A percentile compares a stretch with the other conserved stretches of the same genome.
Conservation (phyloP, 2,329 filamentous ascomycete genomes). For the Calonectria hongkongensis region DNA sequence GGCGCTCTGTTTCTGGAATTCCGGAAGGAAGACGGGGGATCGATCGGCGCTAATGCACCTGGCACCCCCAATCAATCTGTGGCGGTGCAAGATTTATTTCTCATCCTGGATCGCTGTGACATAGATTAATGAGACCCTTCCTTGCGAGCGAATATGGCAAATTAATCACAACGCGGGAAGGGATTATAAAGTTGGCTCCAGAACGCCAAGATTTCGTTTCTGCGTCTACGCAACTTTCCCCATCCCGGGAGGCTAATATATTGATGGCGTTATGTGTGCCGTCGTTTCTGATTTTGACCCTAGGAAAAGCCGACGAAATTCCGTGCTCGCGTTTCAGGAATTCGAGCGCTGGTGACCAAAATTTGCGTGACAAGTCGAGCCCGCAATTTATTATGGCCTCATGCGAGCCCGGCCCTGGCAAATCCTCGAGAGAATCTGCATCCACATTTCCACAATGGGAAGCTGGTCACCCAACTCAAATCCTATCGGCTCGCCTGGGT, state of each 20-base stretch:
- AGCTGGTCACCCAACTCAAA: conserved; percentile 19
- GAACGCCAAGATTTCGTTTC: neutral
- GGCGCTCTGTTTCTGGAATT: conserved; percentile 53
- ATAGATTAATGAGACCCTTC: conserved; percentile 34
- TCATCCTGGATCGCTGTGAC: conserved; percentile 41
- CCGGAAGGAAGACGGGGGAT: conserved; percentile 43
- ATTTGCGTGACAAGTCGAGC: conserved; percentile 29
- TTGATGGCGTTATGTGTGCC: neutral
- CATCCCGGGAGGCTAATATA: neutral
- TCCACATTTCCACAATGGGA: conserved; percentile 37
- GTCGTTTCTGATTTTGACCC: neutral
- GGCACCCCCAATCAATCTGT: conserved; percentile 55
- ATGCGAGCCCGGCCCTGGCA: conserved; percentile 40
- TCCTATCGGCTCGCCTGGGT: neutral
- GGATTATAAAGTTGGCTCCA: conserved; percentile 10
- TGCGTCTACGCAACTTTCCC: neutral
- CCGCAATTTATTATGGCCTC: conserved; percentile 43
- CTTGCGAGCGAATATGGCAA: neutral
- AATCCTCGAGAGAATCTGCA: conserved; percentile 32
- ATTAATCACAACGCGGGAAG: neutral
- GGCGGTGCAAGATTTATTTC: conserved; percentile 58
- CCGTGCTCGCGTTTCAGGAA: conserved; percentile 44
- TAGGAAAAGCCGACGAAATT: conserved; percentile 36
- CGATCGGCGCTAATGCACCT: conserved; percentile 62
- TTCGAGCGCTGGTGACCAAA: conserved; percentile 17